Evolutionary conservation across 2,329 filamentous ascomycete species (phyloP).

Genomic region (Paecilomyces variotii): DNA sequence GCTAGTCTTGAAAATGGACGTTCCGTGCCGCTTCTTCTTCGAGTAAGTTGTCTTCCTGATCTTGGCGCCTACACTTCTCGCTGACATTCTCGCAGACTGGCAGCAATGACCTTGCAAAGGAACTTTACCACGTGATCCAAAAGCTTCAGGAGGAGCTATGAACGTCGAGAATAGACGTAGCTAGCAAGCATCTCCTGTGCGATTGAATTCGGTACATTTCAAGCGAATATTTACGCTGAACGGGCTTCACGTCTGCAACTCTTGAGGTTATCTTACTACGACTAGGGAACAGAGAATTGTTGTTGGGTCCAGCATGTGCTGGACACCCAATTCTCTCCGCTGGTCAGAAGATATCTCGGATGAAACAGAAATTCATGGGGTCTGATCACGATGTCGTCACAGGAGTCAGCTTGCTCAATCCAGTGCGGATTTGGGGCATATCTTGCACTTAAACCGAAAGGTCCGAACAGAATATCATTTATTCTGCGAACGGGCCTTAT

Average conservation of each 20-base stretch:
- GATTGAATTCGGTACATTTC: neutral
- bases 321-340: neutral
- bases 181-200: neutral
- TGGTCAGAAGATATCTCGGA: neutral
- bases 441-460: neutral
- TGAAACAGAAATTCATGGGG: too few species aligned
- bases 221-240: neutral
- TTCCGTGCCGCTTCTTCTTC: constrained; percentile 47
- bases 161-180: neutral
- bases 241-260: neutral
- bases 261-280: neutral
- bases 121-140: constrained; percentile 39
- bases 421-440: neutral
- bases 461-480: neutral
- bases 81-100: constrained; percentile 19
- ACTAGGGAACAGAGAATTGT: neutral
- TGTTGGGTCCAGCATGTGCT: neutral
- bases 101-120: constrained; percentile 39
- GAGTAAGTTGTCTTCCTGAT: constrained; percentile 37
- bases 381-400: neutral
- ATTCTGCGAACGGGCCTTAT: neutral
- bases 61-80: neutral
- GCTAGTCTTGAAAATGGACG: constrained; percentile 48
- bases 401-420: neutral
- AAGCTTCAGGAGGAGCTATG: constrained; percentile 34